Evolutionary conservation across 441 rosid genomes (phyloP).

Genomic region (Euphorbia schlechtendalii): DNA sequence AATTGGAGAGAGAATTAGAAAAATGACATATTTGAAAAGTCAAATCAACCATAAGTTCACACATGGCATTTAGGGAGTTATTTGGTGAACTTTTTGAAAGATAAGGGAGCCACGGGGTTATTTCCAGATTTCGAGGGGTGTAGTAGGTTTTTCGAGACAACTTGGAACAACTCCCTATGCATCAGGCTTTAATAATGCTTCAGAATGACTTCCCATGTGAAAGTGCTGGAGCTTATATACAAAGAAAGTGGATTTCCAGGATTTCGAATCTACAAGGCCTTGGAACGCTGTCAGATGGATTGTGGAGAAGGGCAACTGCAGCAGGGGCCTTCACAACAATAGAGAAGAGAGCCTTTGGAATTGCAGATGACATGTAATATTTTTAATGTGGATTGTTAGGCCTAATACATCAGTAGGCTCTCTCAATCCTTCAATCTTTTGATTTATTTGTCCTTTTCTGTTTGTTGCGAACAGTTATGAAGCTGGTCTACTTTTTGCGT

Average conservation of each 20-base stretch:
- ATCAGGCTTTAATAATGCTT: neutral
- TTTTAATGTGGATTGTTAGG: conserved; percentile 12
- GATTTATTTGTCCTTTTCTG: conserved; percentile 10
- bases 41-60: no score
- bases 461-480: conserved; percentile 49
- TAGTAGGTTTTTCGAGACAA: no score
- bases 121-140: no score
- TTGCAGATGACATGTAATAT: conserved; percentile 88
- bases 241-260: conserved; percentile 29
- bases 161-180: no score
- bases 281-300: conserved; percentile 57
- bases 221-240: conserved; percentile 3
- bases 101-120: no score
- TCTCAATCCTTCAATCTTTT: neutral
- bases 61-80: no score
- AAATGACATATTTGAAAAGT: no score
- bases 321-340: conserved; percentile 66
- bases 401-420: neutral
- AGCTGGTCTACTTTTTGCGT: conserved; percentile 90
- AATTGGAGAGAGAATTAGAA: no score
- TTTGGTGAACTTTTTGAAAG: no score
- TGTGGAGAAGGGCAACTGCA: conserved; percentile 84
- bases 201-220: neutral
- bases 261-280: conserved; percentile 45
- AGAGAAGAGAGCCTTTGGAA: conserved; percentile 82